Conservation (phyloP, 2,329 filamentous ascomycete species). For the Dissoconium aciculare region DNA sequence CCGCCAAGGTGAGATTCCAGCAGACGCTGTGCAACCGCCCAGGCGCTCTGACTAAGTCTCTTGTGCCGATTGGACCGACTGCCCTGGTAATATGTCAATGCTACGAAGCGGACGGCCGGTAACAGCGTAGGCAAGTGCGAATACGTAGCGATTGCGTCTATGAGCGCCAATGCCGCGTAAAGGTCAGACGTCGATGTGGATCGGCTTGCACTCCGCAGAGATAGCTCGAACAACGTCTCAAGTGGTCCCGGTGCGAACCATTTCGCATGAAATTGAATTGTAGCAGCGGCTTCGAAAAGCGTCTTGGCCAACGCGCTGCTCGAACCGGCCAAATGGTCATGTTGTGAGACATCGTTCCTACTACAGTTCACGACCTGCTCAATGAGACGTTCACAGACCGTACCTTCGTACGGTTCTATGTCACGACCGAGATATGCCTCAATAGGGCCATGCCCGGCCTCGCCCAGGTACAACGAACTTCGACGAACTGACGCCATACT, state of each 20-base stretch:
- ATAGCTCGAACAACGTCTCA: constrained; percentile 11
- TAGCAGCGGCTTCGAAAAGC: constrained; percentile 13
- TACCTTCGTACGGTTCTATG: constrained; percentile 17
- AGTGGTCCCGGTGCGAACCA: constrained; percentile 19
- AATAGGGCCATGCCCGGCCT: constrained; percentile 2
- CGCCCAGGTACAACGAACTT: constrained; percentile 6
- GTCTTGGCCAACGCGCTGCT: constrained; percentile 8
- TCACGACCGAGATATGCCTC: constrained; percentile 7
- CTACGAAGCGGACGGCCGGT: constrained; percentile 16
- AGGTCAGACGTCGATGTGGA: constrained; percentile 19
- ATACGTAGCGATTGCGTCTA: constrained; percentile 20
- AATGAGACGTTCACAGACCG: constrained; percentile 14
- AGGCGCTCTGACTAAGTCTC: constrained; percentile 15
- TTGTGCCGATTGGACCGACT: constrained; percentile 18
- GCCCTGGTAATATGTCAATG: constrained; percentile 20
- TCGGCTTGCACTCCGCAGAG: constrained; percentile 14
- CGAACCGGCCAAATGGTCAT: constrained; percentile 2
- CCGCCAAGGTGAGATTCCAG: constrained; percentile 19
- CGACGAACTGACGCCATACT: constrained; percentile 7
- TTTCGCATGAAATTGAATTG: constrained; percentile 20
- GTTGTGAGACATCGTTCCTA: constrained; percentile 2
- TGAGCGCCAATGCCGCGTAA: constrained; percentile 16
- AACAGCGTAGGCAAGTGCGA: constrained; percentile 15
- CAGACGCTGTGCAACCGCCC: constrained; percentile 16
- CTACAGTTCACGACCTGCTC: constrained; percentile 8